These are phyloP conservation scores for Saccharomyces mikatae DNA, from an alignment of 805 yeast genomes.

Conservation along the genomic window DNA sequence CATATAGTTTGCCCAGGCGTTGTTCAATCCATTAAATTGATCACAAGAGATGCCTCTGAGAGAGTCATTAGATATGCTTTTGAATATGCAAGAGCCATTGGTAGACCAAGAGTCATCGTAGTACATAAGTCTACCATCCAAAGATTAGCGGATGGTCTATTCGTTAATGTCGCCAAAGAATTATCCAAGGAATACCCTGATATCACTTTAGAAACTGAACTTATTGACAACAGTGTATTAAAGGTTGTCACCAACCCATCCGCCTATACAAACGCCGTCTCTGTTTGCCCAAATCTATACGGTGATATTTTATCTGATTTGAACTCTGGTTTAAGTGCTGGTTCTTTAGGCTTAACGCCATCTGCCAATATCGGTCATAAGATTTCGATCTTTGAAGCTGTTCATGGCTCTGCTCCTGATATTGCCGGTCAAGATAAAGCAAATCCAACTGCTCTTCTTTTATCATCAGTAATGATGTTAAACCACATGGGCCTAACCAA, in stretches of 20 bases:
- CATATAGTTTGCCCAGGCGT: slow-evolving; percentile 98
- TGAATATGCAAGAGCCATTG: slow-evolving; percentile 86
- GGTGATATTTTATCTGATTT: slow-evolving; percentile 98
- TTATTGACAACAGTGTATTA: slow-evolving; percentile 92
- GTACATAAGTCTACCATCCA: slow-evolving; percentile 98
- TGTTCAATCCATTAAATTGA: slow-evolving; percentile 93
- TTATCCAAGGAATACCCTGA: slow-evolving; percentile 89
- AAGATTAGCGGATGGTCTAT: slow-evolving; percentile 97
- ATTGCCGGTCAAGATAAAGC: slow-evolving; percentile 98
- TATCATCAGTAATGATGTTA: slow-evolving; percentile 98
- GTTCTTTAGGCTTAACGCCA: slow-evolving; percentile 98
- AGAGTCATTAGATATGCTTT: slow-evolving; percentile 95
- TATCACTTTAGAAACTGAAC: slow-evolving; percentile 71
- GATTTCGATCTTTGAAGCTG: slow-evolving; percentile 97
- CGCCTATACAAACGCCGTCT: slow-evolving; percentile 77
- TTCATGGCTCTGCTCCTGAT: slow-evolving; percentile 99
- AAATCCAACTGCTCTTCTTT: slow-evolving; percentile 94
- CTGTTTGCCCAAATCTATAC: slow-evolving; percentile 97
- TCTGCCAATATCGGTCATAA: slow-evolving; percentile 99
- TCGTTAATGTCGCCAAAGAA: slow-evolving; percentile 85
- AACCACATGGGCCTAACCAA: slow-evolving; percentile 89
- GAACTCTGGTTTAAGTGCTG: slow-evolving; percentile 88
- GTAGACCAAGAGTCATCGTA: slow-evolving; percentile 81
- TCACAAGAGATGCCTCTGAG: slow-evolving; percentile 93
- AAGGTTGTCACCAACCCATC: slow-evolving; percentile 81